Evolutionary conservation across 306 rosid species (phyloP).

Genomic region (Cicer judaicum): DNA sequence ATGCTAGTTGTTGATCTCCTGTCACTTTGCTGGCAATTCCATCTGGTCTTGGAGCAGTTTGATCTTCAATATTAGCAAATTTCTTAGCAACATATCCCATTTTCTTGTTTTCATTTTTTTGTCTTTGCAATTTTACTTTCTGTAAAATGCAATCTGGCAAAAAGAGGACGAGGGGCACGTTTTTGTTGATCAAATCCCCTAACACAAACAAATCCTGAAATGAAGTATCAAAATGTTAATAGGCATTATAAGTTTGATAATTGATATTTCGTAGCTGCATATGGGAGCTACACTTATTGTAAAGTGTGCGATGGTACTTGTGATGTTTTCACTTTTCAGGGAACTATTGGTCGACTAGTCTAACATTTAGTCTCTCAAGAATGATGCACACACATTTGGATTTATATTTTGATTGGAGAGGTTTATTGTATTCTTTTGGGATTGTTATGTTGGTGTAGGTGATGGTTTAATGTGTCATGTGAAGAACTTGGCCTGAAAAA

Average conservation of each 20-base stretch:
- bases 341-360: constrained; percentile 3
- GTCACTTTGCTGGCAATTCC: constrained; percentile 41
- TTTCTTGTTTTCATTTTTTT: constrained; percentile 45
- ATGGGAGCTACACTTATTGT: constrained; percentile 33
- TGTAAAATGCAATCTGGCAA: constrained; percentile 69
- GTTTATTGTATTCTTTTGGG: background rate
- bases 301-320: background rate
- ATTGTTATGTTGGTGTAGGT: constrained; percentile 1
- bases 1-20: constrained; percentile 51
- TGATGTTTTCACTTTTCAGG: constrained; percentile 3
- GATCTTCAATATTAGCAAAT: constrained; percentile 35
- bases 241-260: constrained; percentile 19
- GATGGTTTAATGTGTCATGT: constrained; percentile 1
- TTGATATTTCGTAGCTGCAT: background rate
- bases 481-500: too few species aligned
- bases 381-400: background rate
- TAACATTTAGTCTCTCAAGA: background rate
- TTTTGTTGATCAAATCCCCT: constrained; percentile 81
- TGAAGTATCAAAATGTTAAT: constrained; percentile 36
- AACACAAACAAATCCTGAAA: constrained; percentile 90
- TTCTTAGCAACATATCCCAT: constrained; percentile 33
- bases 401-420: background rate
- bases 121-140: constrained; percentile 62
- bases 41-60: constrained; percentile 29
- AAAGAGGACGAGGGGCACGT: constrained; percentile 74